Percentiles rank a stretch among this genome's conserved stretches.
These are phyloP conservation scores for Dryas drummondii DNA, from an alignment of 306 rosid genomes.

Conservation along the genomic window DNA sequence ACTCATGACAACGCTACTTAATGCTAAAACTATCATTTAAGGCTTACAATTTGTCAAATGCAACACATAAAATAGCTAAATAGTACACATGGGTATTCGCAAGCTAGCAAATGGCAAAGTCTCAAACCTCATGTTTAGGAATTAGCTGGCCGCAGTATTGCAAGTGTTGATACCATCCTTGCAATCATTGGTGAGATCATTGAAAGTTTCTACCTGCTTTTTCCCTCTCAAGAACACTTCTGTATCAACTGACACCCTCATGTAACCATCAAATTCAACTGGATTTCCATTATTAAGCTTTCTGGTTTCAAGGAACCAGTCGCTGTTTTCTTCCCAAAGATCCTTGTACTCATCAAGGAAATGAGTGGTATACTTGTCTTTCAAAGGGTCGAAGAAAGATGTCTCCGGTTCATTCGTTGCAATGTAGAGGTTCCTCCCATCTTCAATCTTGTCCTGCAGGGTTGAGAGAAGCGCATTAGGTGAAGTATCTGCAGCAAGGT, in stretches of 20 bases:
- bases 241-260: slow-evolving; percentile 92
- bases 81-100: slow-evolving; percentile 36
- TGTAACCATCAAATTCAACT: slow-evolving; percentile 94
- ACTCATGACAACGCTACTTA: slow-evolving; percentile 39
- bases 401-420: slow-evolving; percentile 79
- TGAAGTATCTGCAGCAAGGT: slow-evolving; percentile 84
- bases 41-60: slow-evolving; percentile 55
- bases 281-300: slow-evolving; percentile 66
- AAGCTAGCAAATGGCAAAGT: slow-evolving; percentile 33
- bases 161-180: slow-evolving; percentile 93
- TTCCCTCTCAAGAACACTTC: slow-evolving; percentile 98
- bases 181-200: slow-evolving; percentile 90
- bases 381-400: slow-evolving; percentile 78
- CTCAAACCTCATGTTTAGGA: slow-evolving; percentile 26
- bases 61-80: slow-evolving; percentile 45
- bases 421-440: slow-evolving; percentile 82
- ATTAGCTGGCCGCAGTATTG: slow-evolving; percentile 57
- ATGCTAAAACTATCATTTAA: slow-evolving; percentile 32
- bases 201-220: slow-evolving; percentile 92
- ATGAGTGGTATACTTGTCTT: slow-evolving; percentile 83
- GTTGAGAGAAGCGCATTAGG: slow-evolving; percentile 75
- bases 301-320: slow-evolving; percentile 78
- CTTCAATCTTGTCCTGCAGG: slow-evolving; percentile 67
- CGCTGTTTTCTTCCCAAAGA: slow-evolving; percentile 81
- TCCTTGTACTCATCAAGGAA: slow-evolving; percentile 89